Evolutionary conservation across 1,284 basidiomycete genomes (phyloP).

Genomic region (Apiotrichum akiyoshidainum): DNA sequence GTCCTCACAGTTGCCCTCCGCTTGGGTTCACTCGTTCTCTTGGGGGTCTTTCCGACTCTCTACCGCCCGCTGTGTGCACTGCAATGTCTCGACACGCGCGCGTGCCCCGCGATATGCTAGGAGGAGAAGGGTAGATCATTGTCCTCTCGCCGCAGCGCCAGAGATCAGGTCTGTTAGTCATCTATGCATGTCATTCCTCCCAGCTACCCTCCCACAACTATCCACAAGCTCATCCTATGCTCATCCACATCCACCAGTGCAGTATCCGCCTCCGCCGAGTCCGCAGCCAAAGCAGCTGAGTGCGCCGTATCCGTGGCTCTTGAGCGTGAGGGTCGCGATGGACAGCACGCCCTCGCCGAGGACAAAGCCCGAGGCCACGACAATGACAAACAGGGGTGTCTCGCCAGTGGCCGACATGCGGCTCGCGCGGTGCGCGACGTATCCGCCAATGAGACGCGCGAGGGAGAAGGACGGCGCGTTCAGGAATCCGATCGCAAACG

Average conservation of each 20-base stretch:
- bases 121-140: no score
- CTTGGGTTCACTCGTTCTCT: no score
- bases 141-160: no score
- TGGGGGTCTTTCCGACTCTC: no score
- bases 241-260: conserved; percentile 39
- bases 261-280: conserved; percentile 59
- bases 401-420: conserved; percentile 33
- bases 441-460: conserved; percentile 82
- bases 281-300: conserved; percentile 76
- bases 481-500: conserved; percentile 75
- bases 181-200: not conserved
- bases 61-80: no score
- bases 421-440: conserved; percentile 64
- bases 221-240: not conserved
- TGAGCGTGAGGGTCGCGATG: conserved; percentile 71
- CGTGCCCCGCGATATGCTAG: no score
- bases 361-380: conserved; percentile 91
- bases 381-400: conserved; percentile 69
- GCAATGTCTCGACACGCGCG: no score
- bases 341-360: conserved; percentile 86
- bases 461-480: conserved; percentile 95
- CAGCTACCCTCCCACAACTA: not conserved
- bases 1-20: no score
- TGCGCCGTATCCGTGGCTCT: conserved; percentile 69
- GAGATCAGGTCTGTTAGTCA: no score